phyloP scores from a whole-genome alignment of 352 stramenopile genomes.

The Phytophthora macrochlamydospora region DNA sequence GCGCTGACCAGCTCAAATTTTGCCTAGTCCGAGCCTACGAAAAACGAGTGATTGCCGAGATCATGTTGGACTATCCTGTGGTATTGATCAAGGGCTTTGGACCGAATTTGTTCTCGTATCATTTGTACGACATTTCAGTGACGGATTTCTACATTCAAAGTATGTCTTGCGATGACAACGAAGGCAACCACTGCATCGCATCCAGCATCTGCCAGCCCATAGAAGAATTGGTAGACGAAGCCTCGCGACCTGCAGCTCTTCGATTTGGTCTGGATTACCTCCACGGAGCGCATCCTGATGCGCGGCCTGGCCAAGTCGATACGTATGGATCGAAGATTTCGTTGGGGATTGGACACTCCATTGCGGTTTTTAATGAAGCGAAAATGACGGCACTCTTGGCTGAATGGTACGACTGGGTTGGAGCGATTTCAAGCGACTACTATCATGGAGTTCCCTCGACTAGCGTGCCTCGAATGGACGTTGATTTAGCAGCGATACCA shows the following conservation, averaged over 20 bases:
- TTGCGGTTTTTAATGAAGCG: slow-evolving; percentile 74
- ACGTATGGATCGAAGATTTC: slow-evolving; percentile 82
- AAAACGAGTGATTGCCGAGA: slow-evolving; percentile 64
- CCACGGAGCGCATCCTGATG: slow-evolving; percentile 68
- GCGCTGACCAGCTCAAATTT: slow-evolving; percentile 67
- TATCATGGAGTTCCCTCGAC: slow-evolving; percentile 20
- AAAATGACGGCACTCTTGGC: slow-evolving; percentile 68
- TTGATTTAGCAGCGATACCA: slow-evolving; percentile 13
- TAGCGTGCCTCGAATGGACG: slow-evolving; percentile 23
- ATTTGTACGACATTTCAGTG: slow-evolving; percentile 72
- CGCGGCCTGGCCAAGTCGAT: slow-evolving; percentile 40
- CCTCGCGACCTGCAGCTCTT: slow-evolving; percentile 32
- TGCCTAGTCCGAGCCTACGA: slow-evolving; percentile 70
- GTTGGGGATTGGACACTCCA: slow-evolving; percentile 64
- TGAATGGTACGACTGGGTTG: slow-evolving; percentile 69
- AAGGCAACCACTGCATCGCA: slow-evolving; percentile 70
- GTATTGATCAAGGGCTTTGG: slow-evolving; percentile 78
- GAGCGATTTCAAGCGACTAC: slow-evolving; percentile 62
- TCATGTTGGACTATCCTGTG: slow-evolving; percentile 51
- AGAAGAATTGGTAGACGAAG: slow-evolving; percentile 8
- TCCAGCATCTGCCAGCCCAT: slow-evolving; percentile 59
- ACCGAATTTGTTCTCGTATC: slow-evolving; percentile 79
- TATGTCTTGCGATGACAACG: slow-evolving; percentile 40
- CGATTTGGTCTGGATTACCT: slow-evolving; percentile 73
- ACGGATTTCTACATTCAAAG: slow-evolving; percentile 84